Evolutionary conservation across 441 rosid genomes (phyloP).

Genomic region (Geranium incanum): DNA sequence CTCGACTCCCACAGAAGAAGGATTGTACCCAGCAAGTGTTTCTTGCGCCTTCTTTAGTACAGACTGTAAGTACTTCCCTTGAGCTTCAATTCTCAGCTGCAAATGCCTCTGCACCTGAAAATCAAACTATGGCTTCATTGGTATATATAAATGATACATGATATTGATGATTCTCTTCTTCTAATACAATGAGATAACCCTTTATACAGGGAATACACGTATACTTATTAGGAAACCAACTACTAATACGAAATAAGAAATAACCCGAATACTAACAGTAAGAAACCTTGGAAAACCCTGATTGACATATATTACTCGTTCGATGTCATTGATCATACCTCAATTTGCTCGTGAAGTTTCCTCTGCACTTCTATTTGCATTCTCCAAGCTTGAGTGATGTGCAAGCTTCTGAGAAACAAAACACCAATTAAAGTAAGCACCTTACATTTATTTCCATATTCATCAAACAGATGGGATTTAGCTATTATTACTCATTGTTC

Average conservation of each 20-base stretch:
- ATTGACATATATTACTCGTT: too few relatives aligned
- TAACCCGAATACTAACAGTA: too few relatives aligned
- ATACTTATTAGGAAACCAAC: too few relatives aligned
- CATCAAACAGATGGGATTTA: slow-evolving; percentile 10
- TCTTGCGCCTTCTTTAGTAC: slow-evolving; percentile 84
- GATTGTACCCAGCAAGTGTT: slow-evolving; percentile 64
- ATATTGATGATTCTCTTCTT: not conserved
- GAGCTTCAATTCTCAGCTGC: slow-evolving; percentile 94
- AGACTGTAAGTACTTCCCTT: slow-evolving; percentile 83
- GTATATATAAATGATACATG: not conserved
- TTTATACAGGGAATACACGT: too few relatives aligned
- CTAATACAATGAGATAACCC: too few relatives aligned
- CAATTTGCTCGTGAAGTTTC: slow-evolving; percentile 87
- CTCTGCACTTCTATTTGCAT: slow-evolving; percentile 91
- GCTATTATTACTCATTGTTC: slow-evolving; percentile 50
- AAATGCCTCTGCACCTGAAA: slow-evolving; percentile 91
- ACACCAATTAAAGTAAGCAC: slow-evolving; percentile 12
- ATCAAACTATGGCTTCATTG: not conserved
- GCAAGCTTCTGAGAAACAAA: slow-evolving; percentile 45
- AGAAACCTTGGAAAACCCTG: too few relatives aligned
- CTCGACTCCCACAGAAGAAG: slow-evolving; percentile 53
- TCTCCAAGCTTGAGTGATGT: slow-evolving; percentile 74
- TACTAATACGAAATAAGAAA: too few relatives aligned
- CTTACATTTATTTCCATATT: slow-evolving; percentile 9
- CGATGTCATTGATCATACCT: slow-evolving; percentile 36